Conservation (phyloP, 2,329 filamentous ascomycete genomes). For the Pseudogymnoascus sp. region DNA sequence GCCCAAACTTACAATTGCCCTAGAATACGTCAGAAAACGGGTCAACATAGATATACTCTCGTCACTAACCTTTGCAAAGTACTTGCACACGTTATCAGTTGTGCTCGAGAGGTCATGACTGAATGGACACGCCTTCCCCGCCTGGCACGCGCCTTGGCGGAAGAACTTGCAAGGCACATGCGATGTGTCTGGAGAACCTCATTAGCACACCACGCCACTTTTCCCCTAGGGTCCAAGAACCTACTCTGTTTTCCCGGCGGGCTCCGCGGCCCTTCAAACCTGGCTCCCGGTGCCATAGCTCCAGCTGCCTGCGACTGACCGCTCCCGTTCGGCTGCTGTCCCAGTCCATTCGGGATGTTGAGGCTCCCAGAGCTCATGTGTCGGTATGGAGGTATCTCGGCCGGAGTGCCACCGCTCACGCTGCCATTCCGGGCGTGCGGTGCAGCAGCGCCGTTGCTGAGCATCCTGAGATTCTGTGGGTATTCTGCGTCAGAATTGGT, state of each 20-base stretch:
- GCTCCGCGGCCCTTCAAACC: conserved; percentile 54
- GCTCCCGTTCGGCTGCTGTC: conserved; percentile 12
- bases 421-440: conserved; percentile 10
- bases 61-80: conserved; percentile 81
- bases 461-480: conserved; percentile 9
- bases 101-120: conserved; percentile 83
- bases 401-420: conserved; percentile 21
- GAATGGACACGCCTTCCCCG: conserved; percentile 91
- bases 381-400: conserved; percentile 39
- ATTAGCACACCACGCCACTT: conserved; percentile 10
- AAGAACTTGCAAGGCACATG: conserved; percentile 99
- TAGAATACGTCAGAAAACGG: conserved; percentile 31
- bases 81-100: conserved; percentile 90
- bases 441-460: conserved; percentile 12
- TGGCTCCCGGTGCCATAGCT: conserved; percentile 33
- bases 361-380: conserved; percentile 49
- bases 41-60: not conserved
- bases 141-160: conserved; percentile 90
- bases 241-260: conserved; percentile 49
- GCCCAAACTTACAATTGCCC: conserved; percentile 98
- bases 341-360: conserved; percentile 14
- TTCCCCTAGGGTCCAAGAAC: conserved; percentile 12
- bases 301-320: conserved; percentile 30
- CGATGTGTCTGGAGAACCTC: conserved; percentile 61
- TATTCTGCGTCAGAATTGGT: conserved; percentile 6